These are phyloP conservation scores for Colletotrichum filicis DNA, from an alignment of 2,329 filamentous ascomycete genomes.

Conservation along the genomic window DNA sequence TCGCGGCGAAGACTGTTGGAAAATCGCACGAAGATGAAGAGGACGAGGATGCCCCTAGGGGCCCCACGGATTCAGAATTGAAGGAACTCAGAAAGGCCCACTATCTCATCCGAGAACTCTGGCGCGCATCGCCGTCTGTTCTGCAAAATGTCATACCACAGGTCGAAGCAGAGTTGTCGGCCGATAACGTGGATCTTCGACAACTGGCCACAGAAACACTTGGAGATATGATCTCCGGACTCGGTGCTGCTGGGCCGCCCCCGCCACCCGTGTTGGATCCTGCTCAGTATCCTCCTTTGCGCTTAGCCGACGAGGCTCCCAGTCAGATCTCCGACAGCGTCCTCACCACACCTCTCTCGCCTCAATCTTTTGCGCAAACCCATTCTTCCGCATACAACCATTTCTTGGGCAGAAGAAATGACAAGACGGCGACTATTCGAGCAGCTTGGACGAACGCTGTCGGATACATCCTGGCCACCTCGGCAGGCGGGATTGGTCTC, in stretches of 20 bases:
- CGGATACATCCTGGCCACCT: slow-evolving; percentile 89
- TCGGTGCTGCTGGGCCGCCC: slow-evolving; percentile 90
- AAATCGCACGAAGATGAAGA: slow-evolving; percentile 71
- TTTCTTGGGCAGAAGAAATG: slow-evolving; percentile 86
- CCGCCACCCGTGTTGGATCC: slow-evolving; percentile 79
- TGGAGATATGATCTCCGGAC: slow-evolving; percentile 93
- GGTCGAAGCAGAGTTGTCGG: slow-evolving; percentile 89
- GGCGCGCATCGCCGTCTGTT: slow-evolving; percentile 89
- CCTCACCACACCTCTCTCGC: slow-evolving; percentile 84
- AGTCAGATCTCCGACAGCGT: slow-evolving; percentile 66
- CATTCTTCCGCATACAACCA: slow-evolving; percentile 83
- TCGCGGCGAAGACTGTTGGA: slow-evolving; percentile 65
- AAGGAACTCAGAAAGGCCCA: slow-evolving; percentile 92
- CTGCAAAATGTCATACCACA: slow-evolving; percentile 94
- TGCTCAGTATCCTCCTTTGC: slow-evolving; percentile 83
- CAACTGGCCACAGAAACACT: slow-evolving; percentile 92
- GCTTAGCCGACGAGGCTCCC: slow-evolving; percentile 67
- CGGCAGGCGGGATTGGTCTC: slow-evolving; percentile 88
- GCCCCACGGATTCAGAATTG: slow-evolving; percentile 84
- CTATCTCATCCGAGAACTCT: slow-evolving; percentile 87
- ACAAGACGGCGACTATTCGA: slow-evolving; percentile 86
- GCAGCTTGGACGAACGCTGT: slow-evolving; percentile 87
- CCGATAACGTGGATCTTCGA: slow-evolving; percentile 88
- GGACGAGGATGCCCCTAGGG: slow-evolving; percentile 68
- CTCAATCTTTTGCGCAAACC: slow-evolving; percentile 88